phyloP scores from a whole-genome alignment of 805 yeast species.

The Sugiyamaella marilandica region DNA sequence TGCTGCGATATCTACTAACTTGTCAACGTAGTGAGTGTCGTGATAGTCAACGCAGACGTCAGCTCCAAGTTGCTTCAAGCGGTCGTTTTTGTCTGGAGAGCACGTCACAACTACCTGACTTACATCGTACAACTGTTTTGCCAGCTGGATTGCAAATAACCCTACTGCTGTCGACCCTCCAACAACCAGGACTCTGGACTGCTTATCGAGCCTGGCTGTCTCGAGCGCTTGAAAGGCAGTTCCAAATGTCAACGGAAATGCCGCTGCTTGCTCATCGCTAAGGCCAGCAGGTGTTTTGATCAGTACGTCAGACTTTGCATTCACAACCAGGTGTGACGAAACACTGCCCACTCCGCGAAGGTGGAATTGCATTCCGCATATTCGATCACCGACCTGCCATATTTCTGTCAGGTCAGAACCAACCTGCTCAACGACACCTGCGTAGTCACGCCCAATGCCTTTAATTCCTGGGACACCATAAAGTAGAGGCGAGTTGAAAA shows the following conservation, averaged over 20 bases:
- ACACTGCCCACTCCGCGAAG: slow-evolving; percentile 50
- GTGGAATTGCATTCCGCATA: slow-evolving; percentile 58
- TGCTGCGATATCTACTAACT: slow-evolving; percentile 29
- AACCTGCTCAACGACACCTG: slow-evolving; percentile 54
- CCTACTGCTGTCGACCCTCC: slow-evolving; percentile 79
- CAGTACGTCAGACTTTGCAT: slow-evolving; percentile 48
- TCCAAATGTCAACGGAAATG: slow-evolving; percentile 58
- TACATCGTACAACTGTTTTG: slow-evolving; percentile 45
- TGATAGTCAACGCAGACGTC: slow-evolving; percentile 52
- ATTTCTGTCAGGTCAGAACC: slow-evolving; percentile 42
- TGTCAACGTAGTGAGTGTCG: slow-evolving; percentile 3
- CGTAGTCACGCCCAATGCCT: slow-evolving; percentile 68
- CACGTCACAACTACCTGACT: slow-evolving; percentile 53
- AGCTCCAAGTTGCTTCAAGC: slow-evolving; percentile 51
- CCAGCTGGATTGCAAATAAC: slow-evolving; percentile 48
- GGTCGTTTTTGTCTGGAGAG: slow-evolving; percentile 43
- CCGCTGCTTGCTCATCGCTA: slow-evolving; percentile 53
- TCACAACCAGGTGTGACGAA: slow-evolving; percentile 51
- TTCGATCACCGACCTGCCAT: slow-evolving; percentile 55
- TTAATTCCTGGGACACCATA: slow-evolving; percentile 44
- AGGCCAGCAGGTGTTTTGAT: slow-evolving; percentile 46
- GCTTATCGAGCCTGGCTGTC: slow-evolving; percentile 37
- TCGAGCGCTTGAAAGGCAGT: slow-evolving; percentile 51
- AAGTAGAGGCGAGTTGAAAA: slow-evolving; percentile 28
- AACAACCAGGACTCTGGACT: slow-evolving; percentile 52